phyloP scores from a whole-genome alignment of 2,329 filamentous ascomycete genomes.

The Clonostachys byssicola region DNA sequence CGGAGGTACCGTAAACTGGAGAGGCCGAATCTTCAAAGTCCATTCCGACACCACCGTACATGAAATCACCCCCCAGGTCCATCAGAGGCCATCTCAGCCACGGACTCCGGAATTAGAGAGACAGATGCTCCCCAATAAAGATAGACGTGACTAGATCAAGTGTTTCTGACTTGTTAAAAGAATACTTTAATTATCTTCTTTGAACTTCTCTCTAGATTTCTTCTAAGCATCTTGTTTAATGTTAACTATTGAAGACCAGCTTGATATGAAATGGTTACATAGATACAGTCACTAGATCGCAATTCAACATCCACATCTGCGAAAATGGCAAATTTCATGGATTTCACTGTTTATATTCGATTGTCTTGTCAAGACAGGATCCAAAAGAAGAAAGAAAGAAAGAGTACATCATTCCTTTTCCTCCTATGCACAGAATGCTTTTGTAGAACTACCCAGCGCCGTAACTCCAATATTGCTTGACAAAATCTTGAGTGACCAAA shows the following conservation, averaged over 20 bases:
- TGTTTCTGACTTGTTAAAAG: neutral
- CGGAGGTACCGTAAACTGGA: constrained; percentile 84
- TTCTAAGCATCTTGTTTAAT: no score
- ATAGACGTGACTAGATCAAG: neutral
- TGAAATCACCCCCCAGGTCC: constrained; percentile 17
- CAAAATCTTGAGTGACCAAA: no score
- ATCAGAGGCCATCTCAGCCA: neutral
- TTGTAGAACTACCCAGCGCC: no score
- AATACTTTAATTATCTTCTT: neutral
- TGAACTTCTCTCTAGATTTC: neutral
- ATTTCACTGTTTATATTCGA: no score
- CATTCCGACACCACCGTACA: constrained; percentile 78
- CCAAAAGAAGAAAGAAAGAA: no score
- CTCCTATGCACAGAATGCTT: no score
- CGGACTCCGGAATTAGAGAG: neutral
- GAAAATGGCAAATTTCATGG: no score
- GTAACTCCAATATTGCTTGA: no score
- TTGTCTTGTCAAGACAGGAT: no score
- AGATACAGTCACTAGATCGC: neutral
- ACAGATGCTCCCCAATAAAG: neutral
- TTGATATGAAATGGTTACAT: neutral
- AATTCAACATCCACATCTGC: neutral
- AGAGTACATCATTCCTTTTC: no score
- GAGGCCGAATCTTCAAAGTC: constrained; percentile 78
- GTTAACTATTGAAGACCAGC: neutral